Evolutionary conservation across 352 stramenopile species (phyloP).

Genomic region (Thalassiosira exigua): DNA sequence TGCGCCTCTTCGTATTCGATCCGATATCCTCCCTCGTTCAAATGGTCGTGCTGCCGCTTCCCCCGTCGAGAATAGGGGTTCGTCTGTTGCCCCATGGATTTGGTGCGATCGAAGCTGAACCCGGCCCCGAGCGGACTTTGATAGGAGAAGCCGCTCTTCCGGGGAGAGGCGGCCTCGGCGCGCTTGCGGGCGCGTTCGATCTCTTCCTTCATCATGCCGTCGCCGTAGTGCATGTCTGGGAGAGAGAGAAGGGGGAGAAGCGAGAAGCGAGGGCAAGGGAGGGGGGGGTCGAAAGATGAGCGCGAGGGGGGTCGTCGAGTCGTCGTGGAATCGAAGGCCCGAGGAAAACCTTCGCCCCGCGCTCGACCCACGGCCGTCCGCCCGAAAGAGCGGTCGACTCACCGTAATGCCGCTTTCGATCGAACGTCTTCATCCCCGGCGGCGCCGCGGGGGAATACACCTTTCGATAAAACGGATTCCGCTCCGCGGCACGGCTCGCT

Average conservation of each 20-base stretch:
- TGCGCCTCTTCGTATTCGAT: conserved; percentile 67
- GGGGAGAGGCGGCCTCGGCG: conserved; percentile 50
- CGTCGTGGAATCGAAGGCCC: too few species aligned
- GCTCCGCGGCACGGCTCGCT: conserved; percentile 42
- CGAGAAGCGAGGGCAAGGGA: too few species aligned
- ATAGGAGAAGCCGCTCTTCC: conserved; percentile 65
- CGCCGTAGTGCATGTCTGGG: conserved; percentile 83
- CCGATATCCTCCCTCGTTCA: conserved; percentile 23
- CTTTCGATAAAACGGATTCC: conserved; percentile 76
- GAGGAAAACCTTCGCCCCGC: too few species aligned
- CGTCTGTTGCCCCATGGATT: conserved; percentile 34
- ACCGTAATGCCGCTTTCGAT: conserved; percentile 77
- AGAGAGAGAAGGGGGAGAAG: too few species aligned
- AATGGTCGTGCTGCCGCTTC: conserved; percentile 27
- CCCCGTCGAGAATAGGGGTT: conserved; percentile 54
- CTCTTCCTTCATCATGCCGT: conserved; percentile 79
- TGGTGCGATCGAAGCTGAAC: conserved; percentile 67
- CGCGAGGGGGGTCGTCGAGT: too few species aligned
- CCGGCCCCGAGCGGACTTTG: conserved; percentile 74
- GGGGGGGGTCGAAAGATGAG: too few species aligned
- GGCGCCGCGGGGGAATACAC: conserved; percentile 75
- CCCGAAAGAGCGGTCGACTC: conserved; percentile 4
- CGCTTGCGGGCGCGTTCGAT: conserved; percentile 66
- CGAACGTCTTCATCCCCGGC: conserved; percentile 77
- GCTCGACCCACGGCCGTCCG: too few species aligned